Evolutionary conservation across 2,329 filamentous ascomycete species (phyloP).

Genomic region (Ilyonectria sp.): DNA sequence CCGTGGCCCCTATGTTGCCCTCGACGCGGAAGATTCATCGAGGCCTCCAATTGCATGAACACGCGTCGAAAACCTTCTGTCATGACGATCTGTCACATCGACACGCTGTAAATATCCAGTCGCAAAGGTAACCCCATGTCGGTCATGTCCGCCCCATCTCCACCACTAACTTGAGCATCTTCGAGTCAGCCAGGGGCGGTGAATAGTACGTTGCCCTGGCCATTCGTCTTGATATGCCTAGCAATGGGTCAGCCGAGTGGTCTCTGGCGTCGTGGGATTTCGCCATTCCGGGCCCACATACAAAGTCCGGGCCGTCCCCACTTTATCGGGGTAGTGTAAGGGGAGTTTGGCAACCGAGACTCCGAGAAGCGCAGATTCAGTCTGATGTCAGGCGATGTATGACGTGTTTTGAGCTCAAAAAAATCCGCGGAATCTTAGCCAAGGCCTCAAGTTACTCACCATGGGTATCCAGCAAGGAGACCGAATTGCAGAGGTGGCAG

Average conservation of each 20-base stretch:
- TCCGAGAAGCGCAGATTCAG: background rate
- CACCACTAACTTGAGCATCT: background rate
- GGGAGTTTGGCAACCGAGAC: background rate
- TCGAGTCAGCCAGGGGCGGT: background rate
- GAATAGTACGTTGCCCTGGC: background rate
- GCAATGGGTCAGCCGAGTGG: background rate
- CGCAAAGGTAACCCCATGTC: background rate
- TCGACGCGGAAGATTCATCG: background rate
- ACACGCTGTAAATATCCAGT: constrained; percentile 1
- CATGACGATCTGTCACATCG: background rate
- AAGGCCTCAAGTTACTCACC: background rate
- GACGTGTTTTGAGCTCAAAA: background rate
- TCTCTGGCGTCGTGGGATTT: too few species aligned
- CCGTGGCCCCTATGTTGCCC: background rate
- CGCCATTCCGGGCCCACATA: background rate
- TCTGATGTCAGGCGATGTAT: background rate
- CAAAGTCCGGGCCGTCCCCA: constrained; percentile 5
- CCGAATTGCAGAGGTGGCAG: background rate
- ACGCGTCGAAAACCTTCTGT: background rate
- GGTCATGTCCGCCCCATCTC: background rate
- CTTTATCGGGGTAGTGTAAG: background rate
- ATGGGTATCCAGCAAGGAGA: background rate
- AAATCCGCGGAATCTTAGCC: background rate
- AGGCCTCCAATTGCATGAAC: constrained; percentile 1
- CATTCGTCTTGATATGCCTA: background rate